Evolutionary conservation across 2,329 filamentous ascomycete species (phyloP).

Genomic region (Clarireedia paspali): DNA sequence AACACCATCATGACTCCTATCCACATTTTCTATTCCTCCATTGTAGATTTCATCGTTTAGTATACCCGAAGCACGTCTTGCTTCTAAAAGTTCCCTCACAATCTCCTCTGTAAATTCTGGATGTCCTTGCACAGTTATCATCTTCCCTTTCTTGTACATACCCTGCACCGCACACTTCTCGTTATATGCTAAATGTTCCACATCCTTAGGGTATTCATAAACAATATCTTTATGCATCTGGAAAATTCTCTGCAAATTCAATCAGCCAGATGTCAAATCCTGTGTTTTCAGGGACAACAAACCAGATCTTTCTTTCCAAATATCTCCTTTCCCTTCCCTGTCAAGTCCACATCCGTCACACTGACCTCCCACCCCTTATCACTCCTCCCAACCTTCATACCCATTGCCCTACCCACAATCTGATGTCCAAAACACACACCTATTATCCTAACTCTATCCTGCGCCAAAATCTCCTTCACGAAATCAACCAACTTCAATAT

Average conservation of each 20-base stretch:
- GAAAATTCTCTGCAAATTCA: slow-evolving; percentile 52
- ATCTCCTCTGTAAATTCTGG: slow-evolving; percentile 74
- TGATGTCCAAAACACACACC: slow-evolving; percentile 87
- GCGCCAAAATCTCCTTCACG: slow-evolving; percentile 48
- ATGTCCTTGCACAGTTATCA: slow-evolving; percentile 78
- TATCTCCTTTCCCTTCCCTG: slow-evolving; percentile 59
- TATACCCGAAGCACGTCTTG: slow-evolving; percentile 57
- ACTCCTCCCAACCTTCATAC: slow-evolving; percentile 57
- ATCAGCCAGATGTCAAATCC: background rate
- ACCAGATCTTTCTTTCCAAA: slow-evolving; percentile 59
- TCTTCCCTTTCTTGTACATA: slow-evolving; percentile 59
- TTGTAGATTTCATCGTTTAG: slow-evolving; percentile 62
- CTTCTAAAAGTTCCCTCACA: slow-evolving; percentile 57
- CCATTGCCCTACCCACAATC: slow-evolving; percentile 68
- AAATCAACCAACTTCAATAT: slow-evolving; percentile 68
- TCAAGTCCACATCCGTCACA: slow-evolving; percentile 62
- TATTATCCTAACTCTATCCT: slow-evolving; percentile 59
- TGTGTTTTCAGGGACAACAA: slow-evolving; percentile 13
- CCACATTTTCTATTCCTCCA: slow-evolving; percentile 60
- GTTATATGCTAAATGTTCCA: slow-evolving; percentile 57
- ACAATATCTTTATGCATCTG: slow-evolving; percentile 85
- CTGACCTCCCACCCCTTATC: slow-evolving; percentile 74
- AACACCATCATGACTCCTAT: slow-evolving; percentile 71
- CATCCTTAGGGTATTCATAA: slow-evolving; percentile 51
- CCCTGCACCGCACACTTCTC: slow-evolving; percentile 67